A percentile compares a stretch with the other conserved stretches of the same genome.
These are phyloP conservation scores for Trypanosoma melophagium DNA, from an alignment of 208 protist genomes.

Conservation along the genomic window DNA sequence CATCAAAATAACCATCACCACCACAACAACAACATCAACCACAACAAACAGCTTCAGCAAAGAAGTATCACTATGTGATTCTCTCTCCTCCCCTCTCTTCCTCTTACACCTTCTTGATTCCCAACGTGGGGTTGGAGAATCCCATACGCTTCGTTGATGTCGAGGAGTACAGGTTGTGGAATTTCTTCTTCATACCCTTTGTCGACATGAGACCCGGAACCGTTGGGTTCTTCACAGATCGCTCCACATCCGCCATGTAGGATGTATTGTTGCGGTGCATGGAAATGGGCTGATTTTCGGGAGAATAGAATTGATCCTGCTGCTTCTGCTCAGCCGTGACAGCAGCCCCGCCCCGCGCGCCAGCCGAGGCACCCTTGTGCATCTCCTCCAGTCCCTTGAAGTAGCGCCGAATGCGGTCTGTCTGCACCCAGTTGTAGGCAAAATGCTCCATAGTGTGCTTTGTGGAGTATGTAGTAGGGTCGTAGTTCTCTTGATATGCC, in stretches of 20 bases:
- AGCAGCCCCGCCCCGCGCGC: conserved; percentile 48
- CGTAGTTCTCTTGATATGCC: conserved; percentile 89
- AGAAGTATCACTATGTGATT: conserved; percentile 5
- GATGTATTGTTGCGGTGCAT: conserved; percentile 58
- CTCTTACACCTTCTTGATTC: conserved; percentile 85
- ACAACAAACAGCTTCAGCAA: too few species aligned
- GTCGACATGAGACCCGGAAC: conserved; percentile 90
- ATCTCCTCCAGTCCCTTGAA: conserved; percentile 67
- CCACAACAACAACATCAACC: too few species aligned
- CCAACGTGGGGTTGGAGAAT: conserved; percentile 78
- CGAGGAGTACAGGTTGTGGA: conserved; percentile 89
- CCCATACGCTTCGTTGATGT: conserved; percentile 88
- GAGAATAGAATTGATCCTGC: conserved; percentile 72
- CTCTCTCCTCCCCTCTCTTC: background rate
- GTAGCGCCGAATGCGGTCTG: conserved; percentile 84
- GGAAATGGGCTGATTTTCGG: conserved; percentile 54
- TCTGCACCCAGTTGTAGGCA: conserved; percentile 90
- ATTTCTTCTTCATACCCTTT: conserved; percentile 92
- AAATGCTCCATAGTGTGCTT: conserved; percentile 91
- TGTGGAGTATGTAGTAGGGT: conserved; percentile 86
- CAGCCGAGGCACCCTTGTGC: conserved; percentile 36
- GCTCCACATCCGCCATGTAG: conserved; percentile 64
- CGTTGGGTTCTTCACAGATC: conserved; percentile 81
- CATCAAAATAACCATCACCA: too few species aligned
- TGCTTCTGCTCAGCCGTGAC: conserved; percentile 72